Evolutionary conservation across 495 filamentous ascomycete genomes (phyloP).

Genomic region (Amniculicola lignicola): DNA sequence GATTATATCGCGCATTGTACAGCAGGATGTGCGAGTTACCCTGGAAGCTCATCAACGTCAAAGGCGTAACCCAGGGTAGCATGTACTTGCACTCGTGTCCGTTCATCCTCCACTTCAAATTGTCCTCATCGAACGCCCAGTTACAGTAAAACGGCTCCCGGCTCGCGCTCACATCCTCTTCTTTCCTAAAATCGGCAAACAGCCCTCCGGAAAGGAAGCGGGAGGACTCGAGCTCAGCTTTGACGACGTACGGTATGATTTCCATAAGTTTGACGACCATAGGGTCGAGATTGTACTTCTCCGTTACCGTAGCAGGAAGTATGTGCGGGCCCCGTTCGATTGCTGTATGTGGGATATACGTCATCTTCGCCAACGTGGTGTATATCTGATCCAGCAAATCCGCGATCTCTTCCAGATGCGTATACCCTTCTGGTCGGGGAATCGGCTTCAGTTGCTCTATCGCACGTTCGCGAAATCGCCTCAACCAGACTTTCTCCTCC

Average conservation of each 20-base stretch:
- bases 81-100: conserved; percentile 4
- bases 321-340: conserved; percentile 5
- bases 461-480: background rate
- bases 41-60: conserved; percentile 4
- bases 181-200: conserved; percentile 10
- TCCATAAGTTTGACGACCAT: conserved; percentile 3
- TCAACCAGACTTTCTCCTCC: background rate
- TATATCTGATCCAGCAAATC: conserved; percentile 9
- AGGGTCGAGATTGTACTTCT: background rate
- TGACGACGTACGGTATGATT: conserved; percentile 6
- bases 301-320: background rate
- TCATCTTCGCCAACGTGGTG: conserved; percentile 10
- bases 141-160: background rate
- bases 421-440: background rate
- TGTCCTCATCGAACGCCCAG: conserved; percentile 4
- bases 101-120: background rate
- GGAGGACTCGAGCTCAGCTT: background rate
- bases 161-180: conserved; percentile 5
- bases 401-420: conserved; percentile 4
- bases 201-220: background rate
- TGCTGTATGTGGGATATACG: conserved; percentile 5
- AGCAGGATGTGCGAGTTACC: background rate
- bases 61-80: conserved; percentile 10
- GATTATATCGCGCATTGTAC: conserved; percentile 2
- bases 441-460: background rate